Evolutionary conservation across 306 rosid species (phyloP).

Genomic region (Dryas alaskensis): DNA sequence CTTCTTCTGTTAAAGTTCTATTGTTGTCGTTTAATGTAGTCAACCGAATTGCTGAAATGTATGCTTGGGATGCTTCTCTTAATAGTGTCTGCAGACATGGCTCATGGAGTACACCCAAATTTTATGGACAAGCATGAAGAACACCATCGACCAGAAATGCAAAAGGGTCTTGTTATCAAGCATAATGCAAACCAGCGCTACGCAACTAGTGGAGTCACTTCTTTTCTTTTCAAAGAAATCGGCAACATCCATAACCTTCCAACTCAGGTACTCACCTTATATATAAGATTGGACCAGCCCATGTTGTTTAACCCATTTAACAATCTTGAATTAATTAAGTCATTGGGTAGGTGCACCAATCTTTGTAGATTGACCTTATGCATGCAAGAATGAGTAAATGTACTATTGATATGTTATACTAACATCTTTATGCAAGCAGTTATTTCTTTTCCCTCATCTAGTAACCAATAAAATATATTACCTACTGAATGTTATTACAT

Average conservation of each 20-base stretch:
- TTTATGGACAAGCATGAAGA: constrained; percentile 89
- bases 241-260: constrained; percentile 82
- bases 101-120: constrained; percentile 98
- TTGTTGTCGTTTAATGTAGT: constrained; percentile 13
- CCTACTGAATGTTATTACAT: neutral
- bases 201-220: constrained; percentile 87
- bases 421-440: neutral
- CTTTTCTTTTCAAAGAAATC: constrained; percentile 86
- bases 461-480: neutral
- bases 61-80: constrained; percentile 29
- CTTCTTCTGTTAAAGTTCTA: neutral
- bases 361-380: neutral
- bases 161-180: constrained; percentile 89
- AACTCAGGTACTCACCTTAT: constrained; percentile 53
- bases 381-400: neutral
- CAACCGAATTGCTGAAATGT: constrained; percentile 28
- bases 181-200: constrained; percentile 96
- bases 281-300: constrained; percentile 3
- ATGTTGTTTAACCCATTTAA: constrained; percentile 4
- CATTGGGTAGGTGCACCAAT: neutral
- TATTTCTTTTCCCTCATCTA: neutral
- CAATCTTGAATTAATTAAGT: constrained; percentile 1
- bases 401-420: neutral
- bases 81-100: constrained; percentile 99
- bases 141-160: constrained; percentile 84